Evolutionary conservation across 2,329 filamentous ascomycete species (phyloP).

Genomic region (Microdochium bolleyi): DNA sequence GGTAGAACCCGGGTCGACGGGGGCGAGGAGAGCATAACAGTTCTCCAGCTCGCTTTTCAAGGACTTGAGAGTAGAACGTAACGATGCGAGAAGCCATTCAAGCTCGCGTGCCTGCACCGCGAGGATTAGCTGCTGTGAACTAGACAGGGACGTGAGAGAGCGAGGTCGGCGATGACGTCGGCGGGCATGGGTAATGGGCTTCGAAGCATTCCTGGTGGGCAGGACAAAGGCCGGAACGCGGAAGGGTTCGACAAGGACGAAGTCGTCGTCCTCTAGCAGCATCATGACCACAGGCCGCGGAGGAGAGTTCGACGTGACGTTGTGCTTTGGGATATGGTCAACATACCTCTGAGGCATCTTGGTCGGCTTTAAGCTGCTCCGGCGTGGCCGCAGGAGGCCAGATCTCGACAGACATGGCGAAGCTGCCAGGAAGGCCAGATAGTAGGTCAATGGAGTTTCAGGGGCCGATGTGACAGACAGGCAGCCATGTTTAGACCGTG

Average conservation of each 20-base stretch:
- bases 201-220: not conserved
- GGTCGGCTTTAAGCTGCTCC: constrained; percentile 39
- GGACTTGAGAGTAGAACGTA: constrained; percentile 37
- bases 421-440: not conserved
- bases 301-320: too few relatives aligned
- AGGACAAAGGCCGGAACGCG: not conserved
- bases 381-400: constrained; percentile 44
- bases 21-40: constrained; percentile 79
- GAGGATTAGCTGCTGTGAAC: not conserved
- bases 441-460: not conserved
- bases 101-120: constrained; percentile 34
- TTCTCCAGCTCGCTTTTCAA: constrained; percentile 69
- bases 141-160: constrained; percentile 6
- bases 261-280: constrained; percentile 20
- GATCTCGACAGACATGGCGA: constrained; percentile 48
- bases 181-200: constrained; percentile 1
- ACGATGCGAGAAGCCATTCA: constrained; percentile 44
- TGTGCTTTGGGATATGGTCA: not conserved
- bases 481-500: not conserved
- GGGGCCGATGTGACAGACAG: not conserved
- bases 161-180: not conserved
- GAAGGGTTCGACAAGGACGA: constrained; percentile 10
- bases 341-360: constrained; percentile 43
- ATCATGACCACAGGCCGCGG: too few relatives aligned
- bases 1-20: constrained; percentile 77